phyloP scores from a whole-genome alignment of 129 eudicot genomes.

The Smallanthus sonchifolius region DNA sequence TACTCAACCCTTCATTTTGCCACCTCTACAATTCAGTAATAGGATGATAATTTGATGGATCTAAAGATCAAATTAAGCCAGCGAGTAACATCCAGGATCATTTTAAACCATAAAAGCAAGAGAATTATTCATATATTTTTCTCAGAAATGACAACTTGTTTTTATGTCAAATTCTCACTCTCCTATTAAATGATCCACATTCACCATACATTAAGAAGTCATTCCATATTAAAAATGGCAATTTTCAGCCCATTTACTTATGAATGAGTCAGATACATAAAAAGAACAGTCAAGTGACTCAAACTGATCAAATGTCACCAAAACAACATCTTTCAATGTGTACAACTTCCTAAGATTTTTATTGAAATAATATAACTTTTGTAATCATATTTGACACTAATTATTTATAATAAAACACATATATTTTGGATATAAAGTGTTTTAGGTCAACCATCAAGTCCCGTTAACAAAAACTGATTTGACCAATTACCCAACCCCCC shows the following conservation, averaged over 20 bases:
- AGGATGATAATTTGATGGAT: slow-evolving; percentile 2
- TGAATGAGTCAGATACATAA: background rate
- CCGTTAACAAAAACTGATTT: background rate
- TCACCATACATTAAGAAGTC: background rate
- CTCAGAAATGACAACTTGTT: background rate
- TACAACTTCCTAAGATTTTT: background rate
- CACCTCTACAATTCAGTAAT: background rate
- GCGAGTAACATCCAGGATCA: background rate
- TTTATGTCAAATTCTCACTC: slow-evolving; percentile 3
- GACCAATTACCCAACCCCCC: background rate
- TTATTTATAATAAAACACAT: background rate
- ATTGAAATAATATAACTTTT: background rate
- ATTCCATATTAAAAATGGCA: background rate
- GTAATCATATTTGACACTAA: background rate
- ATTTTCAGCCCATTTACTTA: background rate
- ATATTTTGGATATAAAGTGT: background rate
- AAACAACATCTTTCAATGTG: background rate
- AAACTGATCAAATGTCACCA: background rate
- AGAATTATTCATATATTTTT: background rate
- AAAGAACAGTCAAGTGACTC: background rate
- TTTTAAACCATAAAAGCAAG: background rate
- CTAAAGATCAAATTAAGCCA: background rate
- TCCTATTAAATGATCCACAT: background rate
- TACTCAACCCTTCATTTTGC: background rate
- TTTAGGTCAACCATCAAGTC: background rate